Evolutionary conservation across 2,329 filamentous ascomycete genomes (phyloP).

Genomic region (Harringtonia aguacate): DNA sequence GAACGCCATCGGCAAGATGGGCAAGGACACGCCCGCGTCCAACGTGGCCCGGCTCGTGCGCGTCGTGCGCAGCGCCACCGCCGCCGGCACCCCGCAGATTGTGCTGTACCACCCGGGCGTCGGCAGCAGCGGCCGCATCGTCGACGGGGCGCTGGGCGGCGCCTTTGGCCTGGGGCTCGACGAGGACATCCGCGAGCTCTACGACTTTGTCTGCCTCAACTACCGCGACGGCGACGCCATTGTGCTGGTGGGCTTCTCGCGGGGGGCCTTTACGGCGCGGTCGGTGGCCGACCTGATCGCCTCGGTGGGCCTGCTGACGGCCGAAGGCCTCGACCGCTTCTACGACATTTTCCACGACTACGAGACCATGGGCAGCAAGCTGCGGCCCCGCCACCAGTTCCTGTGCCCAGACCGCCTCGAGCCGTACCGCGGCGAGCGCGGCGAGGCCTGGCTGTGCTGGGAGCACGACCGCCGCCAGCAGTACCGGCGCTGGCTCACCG

Average conservation of each 20-base stretch:
- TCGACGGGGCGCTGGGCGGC: slow-evolving; percentile 20
- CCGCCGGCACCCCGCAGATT: slow-evolving; percentile 17
- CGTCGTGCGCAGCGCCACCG: slow-evolving; percentile 1
- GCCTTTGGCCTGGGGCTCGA: slow-evolving; percentile 22
- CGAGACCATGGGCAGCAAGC: slow-evolving; percentile 18
- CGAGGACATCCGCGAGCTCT: slow-evolving; percentile 23
- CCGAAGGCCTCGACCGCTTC: slow-evolving; percentile 29
- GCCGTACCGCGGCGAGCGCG: slow-evolving; percentile 15
- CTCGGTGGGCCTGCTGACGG: slow-evolving; percentile 28
- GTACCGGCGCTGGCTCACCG: slow-evolving; percentile 26
- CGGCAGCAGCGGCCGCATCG: slow-evolving; percentile 17
- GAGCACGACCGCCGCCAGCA: slow-evolving; percentile 20
- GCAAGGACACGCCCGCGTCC: slow-evolving; percentile 3
- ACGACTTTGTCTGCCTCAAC: slow-evolving; percentile 27
- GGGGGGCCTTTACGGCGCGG: slow-evolving; percentile 28
- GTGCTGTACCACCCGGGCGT: slow-evolving; percentile 22
- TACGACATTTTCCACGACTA: slow-evolving; percentile 29
- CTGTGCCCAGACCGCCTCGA: slow-evolving; percentile 14
- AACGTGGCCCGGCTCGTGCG: slow-evolving; percentile 10
- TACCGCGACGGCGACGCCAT: slow-evolving; percentile 25
- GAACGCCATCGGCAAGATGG: slow-evolving; percentile 18
- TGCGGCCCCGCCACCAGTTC: slow-evolving; percentile 13
- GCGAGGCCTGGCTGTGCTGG: slow-evolving; percentile 20
- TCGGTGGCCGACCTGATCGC: slow-evolving; percentile 27
- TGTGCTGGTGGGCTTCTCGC: slow-evolving; percentile 26